Evolutionary conservation across 2,329 filamentous ascomycete species (phyloP).

Genomic region (Penicillium hordei): DNA sequence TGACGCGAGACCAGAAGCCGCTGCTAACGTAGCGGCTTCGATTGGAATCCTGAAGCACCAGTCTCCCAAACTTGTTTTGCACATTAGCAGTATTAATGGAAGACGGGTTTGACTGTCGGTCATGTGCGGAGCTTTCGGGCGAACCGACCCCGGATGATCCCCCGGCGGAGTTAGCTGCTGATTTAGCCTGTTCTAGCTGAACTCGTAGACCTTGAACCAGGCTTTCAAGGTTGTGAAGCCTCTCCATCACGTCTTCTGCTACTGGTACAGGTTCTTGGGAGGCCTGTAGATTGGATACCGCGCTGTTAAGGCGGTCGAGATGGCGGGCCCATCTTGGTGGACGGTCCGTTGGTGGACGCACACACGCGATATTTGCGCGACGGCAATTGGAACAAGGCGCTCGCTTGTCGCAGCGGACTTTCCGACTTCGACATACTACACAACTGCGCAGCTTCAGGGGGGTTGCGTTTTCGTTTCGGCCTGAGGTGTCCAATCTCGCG

Average conservation of each 20-base stretch:
- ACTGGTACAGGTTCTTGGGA: constrained; percentile 27
- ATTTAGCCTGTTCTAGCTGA: constrained; percentile 49
- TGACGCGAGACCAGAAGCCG: constrained; percentile 58
- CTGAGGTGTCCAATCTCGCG: constrained; percentile 7
- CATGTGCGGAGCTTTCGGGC: constrained; percentile 24
- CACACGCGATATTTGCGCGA: constrained; percentile 53
- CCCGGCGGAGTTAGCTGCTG: constrained; percentile 25
- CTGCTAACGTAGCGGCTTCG: constrained; percentile 53
- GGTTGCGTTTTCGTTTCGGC: neutral
- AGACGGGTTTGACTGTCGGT: constrained; percentile 15
- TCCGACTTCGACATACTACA: constrained; percentile 54
- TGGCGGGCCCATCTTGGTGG: constrained; percentile 58
- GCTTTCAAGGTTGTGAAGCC: constrained; percentile 51
- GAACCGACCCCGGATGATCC: constrained; percentile 32
- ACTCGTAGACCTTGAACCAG: constrained; percentile 53
- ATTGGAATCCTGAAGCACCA: constrained; percentile 49
- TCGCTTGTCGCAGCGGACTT: constrained; percentile 59
- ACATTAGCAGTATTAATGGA: constrained; percentile 20
- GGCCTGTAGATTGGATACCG: constrained; percentile 22
- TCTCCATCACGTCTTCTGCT: constrained; percentile 48
- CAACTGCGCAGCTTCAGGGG: constrained; percentile 48
- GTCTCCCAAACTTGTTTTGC: constrained; percentile 49
- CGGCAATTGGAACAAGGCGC: constrained; percentile 60
- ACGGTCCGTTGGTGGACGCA: constrained; percentile 52
- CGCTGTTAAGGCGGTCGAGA: constrained; percentile 38